phyloP scores from a whole-genome alignment of 1,139 yeast genomes.

The Sugiyamaella grinbergsii region DNA sequence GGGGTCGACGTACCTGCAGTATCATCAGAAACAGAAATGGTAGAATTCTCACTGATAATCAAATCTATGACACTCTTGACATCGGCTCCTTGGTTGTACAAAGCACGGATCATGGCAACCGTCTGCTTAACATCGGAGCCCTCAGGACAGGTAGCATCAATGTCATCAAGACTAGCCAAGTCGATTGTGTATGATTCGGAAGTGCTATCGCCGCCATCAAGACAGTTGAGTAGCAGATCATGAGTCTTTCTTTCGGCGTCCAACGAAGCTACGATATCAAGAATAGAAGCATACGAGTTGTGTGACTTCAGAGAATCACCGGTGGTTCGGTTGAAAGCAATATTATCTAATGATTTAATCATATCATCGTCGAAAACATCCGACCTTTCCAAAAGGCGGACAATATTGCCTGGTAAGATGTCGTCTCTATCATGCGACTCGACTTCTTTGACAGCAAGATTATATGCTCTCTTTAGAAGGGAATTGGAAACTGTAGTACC shows the following conservation, averaged over 20 bases:
- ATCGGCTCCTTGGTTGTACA: constrained; percentile 7
- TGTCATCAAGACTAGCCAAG: not conserved
- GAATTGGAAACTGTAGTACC: constrained; percentile 23
- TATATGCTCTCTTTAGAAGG: constrained; percentile 34
- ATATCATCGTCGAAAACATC: constrained; percentile 16
- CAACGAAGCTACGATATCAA: constrained; percentile 12
- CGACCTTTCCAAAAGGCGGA: not conserved
- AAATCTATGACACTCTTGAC: constrained; percentile 14
- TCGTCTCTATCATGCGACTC: constrained; percentile 5
- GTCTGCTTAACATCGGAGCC: constrained; percentile 16
- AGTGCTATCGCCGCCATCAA: constrained; percentile 15
- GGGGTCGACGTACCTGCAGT: not conserved
- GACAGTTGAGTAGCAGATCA: not conserved
- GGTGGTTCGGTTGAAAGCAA: constrained; percentile 4
- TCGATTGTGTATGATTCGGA: constrained; percentile 12
- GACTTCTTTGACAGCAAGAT: constrained; percentile 5
- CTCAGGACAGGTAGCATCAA: constrained; percentile 5
- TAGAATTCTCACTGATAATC: not conserved
- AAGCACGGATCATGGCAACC: constrained; percentile 9
- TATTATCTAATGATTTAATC: not conserved
- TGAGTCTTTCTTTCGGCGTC: constrained; percentile 11
- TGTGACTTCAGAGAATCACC: not conserved
- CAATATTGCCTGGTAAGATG: constrained; percentile 6
- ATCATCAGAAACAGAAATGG: not conserved
- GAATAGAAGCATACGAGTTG: constrained; percentile 10